phyloP scores from a whole-genome alignment of 768 basidiomycete species.

The Cystobasidiopsis lactophilus region DNA sequence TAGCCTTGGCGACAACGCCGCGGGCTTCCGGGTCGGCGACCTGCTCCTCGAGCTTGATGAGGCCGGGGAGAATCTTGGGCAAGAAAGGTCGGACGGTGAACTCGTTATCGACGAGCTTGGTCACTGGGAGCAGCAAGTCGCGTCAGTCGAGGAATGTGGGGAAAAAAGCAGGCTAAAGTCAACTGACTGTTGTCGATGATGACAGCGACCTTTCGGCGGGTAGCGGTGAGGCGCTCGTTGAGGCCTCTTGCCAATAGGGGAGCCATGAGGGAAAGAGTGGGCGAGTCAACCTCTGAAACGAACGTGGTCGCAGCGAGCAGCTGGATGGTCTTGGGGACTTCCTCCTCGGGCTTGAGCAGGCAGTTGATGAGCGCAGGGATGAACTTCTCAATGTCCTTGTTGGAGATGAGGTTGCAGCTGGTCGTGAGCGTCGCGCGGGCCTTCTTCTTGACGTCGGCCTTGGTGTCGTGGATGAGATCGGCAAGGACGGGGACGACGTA shows the following conservation, averaged over 20 bases:
- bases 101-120: constrained; percentile 69
- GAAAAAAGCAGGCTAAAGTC: no score
- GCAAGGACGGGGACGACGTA: constrained; percentile 77
- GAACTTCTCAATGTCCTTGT: constrained; percentile 77
- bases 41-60: constrained; percentile 68
- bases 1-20: constrained; percentile 69
- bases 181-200: constrained; percentile 64
- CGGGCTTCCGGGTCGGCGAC: constrained; percentile 98
- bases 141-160: constrained; percentile 49
- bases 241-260: constrained; percentile 74
- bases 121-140: constrained; percentile 33
- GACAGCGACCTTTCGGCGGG: constrained; percentile 78
- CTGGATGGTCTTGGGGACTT: constrained; percentile 82
- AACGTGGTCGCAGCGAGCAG: constrained; percentile 85
- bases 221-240: constrained; percentile 91
- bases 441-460: constrained; percentile 60
- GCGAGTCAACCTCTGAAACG: constrained; percentile 87
- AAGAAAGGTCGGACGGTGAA: constrained; percentile 81
- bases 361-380: constrained; percentile 78
- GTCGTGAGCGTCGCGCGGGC: constrained; percentile 39
- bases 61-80: constrained; percentile 57
- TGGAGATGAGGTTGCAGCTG: constrained; percentile 81
- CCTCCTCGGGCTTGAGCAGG: constrained; percentile 96
- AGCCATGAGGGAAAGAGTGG: constrained; percentile 83
- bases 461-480: constrained; percentile 82